Base-by-base conservation (phyloP, 129 eudicot species). In the Centella asiatica region DNA sequence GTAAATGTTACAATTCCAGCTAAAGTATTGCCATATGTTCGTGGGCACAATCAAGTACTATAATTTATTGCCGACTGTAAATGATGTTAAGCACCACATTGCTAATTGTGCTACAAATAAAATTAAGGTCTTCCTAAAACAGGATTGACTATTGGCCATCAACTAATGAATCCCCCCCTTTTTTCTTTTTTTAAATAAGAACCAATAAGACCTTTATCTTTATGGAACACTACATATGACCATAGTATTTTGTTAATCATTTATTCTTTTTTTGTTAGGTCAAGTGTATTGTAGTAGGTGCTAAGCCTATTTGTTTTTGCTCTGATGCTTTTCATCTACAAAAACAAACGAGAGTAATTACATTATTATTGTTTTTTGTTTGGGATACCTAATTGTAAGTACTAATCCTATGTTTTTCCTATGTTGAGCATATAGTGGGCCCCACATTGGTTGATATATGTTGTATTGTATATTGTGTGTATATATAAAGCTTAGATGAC, bases 1-100 rank as follows among this genome's bases (percentile, higher is more conserved):
- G 22, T 11, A 5, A 47, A 47, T 47, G 56, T 7, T 25, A 33
- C 13, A 28, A 50, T 29, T 4, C 11, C 22, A 10, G 25, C 1
- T 40, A 44, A 14, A 60, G n/a, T 8, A 56, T 47, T n/a, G 19
- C 25, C 7, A 49, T 33, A 7, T 52, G 6, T 33, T 51, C 12
- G 60, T 39, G 20, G 74, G 60, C 74, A 20, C 67, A 19, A 19
- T 49, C 68, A 13, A 42, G 22, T 18, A 20, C 13, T 36, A 5
- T 20, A 17, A 14, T 48, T 48, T 12, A 51, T 51, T 51, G n/a
- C 26, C 26, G 23, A 22, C 22, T n/a, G 24, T 18, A 2, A 62
- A 44, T 45, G 20, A 54, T 54, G 11, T 3, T 51, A 51, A 51
- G 57, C 57, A 2, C 26, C 26, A 31, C 26, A 51, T 22, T 51